Base-by-base conservation (phyloP, 495 filamentous ascomycete species). In the Lasiosphaeria ovina region DNA sequence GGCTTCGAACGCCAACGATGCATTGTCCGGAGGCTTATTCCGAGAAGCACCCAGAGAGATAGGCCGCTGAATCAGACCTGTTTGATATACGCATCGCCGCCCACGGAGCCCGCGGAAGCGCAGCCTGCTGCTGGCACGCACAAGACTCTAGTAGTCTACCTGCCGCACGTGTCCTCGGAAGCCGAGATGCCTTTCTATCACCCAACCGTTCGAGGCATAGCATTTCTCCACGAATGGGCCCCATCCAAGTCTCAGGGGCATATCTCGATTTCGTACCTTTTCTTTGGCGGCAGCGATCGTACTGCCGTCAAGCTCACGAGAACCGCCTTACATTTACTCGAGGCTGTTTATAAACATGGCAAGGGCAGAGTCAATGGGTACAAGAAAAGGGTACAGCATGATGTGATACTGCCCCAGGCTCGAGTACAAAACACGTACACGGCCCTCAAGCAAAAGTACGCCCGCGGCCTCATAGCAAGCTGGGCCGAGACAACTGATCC, bases 401-500 rank as follows among this genome's bases (percentile, higher is more conserved):
- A 97, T 67, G 78, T 85, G 38, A 64, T 97, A 4, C 72, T 97
- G 42, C 86, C 89, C 3, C 89, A 90, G 63, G 84, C 85, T 60
- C 70, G 79, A 4, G 81, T 91, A 34, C 91, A 97, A 68, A 83
- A 92, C 68, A 93, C 85, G 0, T 98, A 97, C 69, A 73, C 87
- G 2, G 78, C 82, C n/a, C 81, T 98, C 7, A 96, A 97, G 72
- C 71, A 78, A 17, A 85, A 81, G 52, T 91, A 98, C 72, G 91
- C 89, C 0, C 74, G 80, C 3, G 64, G 69, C 11, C 77, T 98
- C 16, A 85, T 88, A 32, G 71, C 81, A 32, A 69, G 70, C 7
- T 98, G 95, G 94, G 85, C 83, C 11, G 93, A 98, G 74, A 78
- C 79, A 50, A 97, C 93, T 3, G 92, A 96, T 69, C 90, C 92